Evolutionary conservation across 768 basidiomycete species (phyloP).

Genomic region (Kwoniella europaea): DNA sequence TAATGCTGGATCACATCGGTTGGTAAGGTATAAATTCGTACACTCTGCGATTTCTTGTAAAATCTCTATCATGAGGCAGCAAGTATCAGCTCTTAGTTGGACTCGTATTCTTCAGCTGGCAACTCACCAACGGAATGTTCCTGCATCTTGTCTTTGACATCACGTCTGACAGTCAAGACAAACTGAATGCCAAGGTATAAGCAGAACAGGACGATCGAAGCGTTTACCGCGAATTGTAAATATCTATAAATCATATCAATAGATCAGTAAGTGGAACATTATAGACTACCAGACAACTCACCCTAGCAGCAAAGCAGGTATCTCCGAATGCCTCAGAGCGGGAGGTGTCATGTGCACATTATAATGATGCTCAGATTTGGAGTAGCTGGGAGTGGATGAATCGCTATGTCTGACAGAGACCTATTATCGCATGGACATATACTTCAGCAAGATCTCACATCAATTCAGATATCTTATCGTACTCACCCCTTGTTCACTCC

Average conservation of each 20-base stretch:
- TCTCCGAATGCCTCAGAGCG: slow-evolving; percentile 50
- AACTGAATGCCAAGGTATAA: slow-evolving; percentile 85
- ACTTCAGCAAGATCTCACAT: background rate
- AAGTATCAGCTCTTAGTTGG: background rate
- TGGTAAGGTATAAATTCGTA: slow-evolving; percentile 76
- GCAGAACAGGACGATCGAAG: slow-evolving; percentile 78
- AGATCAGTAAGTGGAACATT: background rate
- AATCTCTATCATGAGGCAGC: slow-evolving; percentile 64
- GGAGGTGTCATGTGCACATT: slow-evolving; percentile 50
- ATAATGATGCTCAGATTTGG: slow-evolving; percentile 45
- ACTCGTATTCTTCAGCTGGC: background rate
- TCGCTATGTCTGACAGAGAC: slow-evolving; percentile 25
- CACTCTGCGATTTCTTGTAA: slow-evolving; percentile 91
- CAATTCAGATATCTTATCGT: background rate
- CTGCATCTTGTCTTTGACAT: slow-evolving; percentile 82
- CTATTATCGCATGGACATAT: background rate
- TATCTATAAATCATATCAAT: slow-evolving; percentile 65
- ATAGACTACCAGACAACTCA: slow-evolving; percentile 59
- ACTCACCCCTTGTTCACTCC: slow-evolving; percentile 29
- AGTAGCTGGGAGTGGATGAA: slow-evolving; percentile 13
- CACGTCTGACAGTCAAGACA: slow-evolving; percentile 84
- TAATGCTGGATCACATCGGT: slow-evolving; percentile 72
- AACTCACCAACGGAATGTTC: slow-evolving; percentile 84
- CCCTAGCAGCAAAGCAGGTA: slow-evolving; percentile 85
- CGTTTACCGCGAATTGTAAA: slow-evolving; percentile 92